Conservation (phyloP, 2,329 filamentous ascomycete species). For the Celoporthe dispersa region DNA sequence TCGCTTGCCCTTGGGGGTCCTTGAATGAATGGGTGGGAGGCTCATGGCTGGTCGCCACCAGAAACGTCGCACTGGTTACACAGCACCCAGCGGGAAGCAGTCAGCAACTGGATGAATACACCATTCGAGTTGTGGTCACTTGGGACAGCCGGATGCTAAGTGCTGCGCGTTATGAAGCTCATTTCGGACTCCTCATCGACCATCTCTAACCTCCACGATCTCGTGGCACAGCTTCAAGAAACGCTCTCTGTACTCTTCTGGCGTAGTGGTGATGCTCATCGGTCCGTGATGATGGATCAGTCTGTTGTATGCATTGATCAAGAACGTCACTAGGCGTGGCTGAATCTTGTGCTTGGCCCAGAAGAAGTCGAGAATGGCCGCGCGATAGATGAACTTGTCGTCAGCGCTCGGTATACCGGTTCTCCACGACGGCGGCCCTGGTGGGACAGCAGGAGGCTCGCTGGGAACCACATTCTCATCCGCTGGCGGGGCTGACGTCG, state of each 20-base stretch:
- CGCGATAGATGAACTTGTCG: conserved; percentile 69
- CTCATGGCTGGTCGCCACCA: too few relatives aligned
- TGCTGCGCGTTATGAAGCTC: not conserved
- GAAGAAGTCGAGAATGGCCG: conserved; percentile 74
- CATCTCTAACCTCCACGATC: conserved; percentile 42
- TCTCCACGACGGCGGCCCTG: conserved; percentile 58
- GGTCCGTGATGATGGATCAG: conserved; percentile 65
- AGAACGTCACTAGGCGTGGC: conserved; percentile 66
- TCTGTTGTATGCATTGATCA: conserved; percentile 67
- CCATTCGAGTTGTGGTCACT: not conserved
- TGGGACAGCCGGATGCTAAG: not conserved
- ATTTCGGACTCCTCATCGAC: not conserved
- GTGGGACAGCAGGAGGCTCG: conserved; percentile 41
- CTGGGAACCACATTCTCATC: conserved; percentile 35
- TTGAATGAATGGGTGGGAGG: too few relatives aligned
- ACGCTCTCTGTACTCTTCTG: conserved; percentile 66
- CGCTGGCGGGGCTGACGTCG: conserved; percentile 26
- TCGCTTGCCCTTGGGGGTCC: not conserved
- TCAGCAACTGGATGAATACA: not conserved
- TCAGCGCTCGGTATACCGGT: conserved; percentile 64
- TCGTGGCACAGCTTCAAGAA: conserved; percentile 55
- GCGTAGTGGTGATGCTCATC: conserved; percentile 76
- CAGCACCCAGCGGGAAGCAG: not conserved
- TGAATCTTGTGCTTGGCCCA: conserved; percentile 75
- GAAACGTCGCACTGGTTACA: not conserved